These are phyloP conservation scores for Backusella parvicylindrica DNA, from an alignment of 192 early-diverging fungal genomes.

Conservation along the genomic window DNA sequence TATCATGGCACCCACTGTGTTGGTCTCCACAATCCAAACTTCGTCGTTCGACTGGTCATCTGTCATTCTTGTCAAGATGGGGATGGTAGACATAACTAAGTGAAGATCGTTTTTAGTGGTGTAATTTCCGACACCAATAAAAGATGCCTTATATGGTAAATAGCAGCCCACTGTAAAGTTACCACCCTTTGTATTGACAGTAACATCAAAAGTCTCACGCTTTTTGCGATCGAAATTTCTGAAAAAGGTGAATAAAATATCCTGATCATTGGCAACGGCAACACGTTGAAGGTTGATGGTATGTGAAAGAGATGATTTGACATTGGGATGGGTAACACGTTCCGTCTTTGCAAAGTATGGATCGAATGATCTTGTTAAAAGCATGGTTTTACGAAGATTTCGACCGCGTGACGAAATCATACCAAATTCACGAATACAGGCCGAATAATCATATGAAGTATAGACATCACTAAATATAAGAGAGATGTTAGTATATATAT, in stretches of 20 bases:
- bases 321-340: slow-evolving; percentile 26
- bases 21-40: slow-evolving; percentile 62
- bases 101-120: slow-evolving; percentile 44
- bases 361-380: slow-evolving; percentile 61
- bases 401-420: slow-evolving; percentile 60
- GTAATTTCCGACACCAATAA: slow-evolving; percentile 64
- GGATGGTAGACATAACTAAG: slow-evolving; percentile 54
- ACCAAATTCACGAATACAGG: slow-evolving; percentile 70
- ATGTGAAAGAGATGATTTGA: slow-evolving; percentile 34
- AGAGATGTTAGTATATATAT: background rate
- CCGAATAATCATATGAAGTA: slow-evolving; percentile 75
- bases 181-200: background rate
- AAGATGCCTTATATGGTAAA: slow-evolving; percentile 58
- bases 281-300: slow-evolving; percentile 46
- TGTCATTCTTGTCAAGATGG: slow-evolving; percentile 39
- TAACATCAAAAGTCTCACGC: slow-evolving; percentile 39
- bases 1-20: slow-evolving; percentile 54
- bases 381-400: slow-evolving; percentile 51
- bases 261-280: slow-evolving; percentile 15
- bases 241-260: slow-evolving; percentile 52
- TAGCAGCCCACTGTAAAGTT: slow-evolving; percentile 23
- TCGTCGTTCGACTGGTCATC: slow-evolving; percentile 35
- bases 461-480: slow-evolving; percentile 58
- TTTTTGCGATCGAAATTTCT: slow-evolving; percentile 60
- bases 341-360: slow-evolving; percentile 50